Conservation (phyloP, 805 yeast genomes). For the Sporopachydermia quercuum region DNA sequence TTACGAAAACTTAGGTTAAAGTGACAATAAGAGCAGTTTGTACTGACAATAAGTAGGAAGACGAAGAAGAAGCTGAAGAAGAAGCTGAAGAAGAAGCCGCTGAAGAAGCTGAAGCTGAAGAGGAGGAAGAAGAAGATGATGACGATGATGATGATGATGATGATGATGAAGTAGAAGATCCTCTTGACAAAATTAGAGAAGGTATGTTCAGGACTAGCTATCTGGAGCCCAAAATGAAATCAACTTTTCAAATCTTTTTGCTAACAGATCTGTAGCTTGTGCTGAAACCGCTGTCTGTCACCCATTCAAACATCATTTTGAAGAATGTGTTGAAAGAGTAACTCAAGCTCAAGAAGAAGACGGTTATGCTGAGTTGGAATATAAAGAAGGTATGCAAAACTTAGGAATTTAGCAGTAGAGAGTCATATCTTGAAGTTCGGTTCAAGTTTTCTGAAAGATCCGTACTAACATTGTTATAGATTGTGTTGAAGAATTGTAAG, state of each 20-base stretch:
- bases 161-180: constrained; percentile 57
- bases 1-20: constrained; percentile 15
- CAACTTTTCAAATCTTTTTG: constrained; percentile 7
- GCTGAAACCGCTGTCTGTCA: constrained; percentile 50
- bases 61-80: constrained; percentile 6
- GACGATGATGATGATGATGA: constrained; percentile 60
- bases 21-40: constrained; percentile 3
- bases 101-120: constrained; percentile 27
- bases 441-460: too few relatives aligned
- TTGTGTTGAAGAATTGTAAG: constrained; percentile 81
- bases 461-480: constrained; percentile 23
- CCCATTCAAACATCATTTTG: constrained; percentile 72
- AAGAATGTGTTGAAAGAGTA: constrained; percentile 92
- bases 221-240: constrained; percentile 9
- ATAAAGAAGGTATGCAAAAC: constrained; percentile 49
- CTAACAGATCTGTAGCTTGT: constrained; percentile 32
- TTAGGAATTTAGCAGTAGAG: neutral
- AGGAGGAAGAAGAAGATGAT: constrained; percentile 43
- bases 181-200: constrained; percentile 44
- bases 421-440: too few relatives aligned
- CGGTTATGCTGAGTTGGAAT: constrained; percentile 60
- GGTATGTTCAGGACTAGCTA: constrained; percentile 14
- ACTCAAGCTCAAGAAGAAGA: constrained; percentile 74
- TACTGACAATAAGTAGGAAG: constrained; percentile 16
- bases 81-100: constrained; percentile 18